Conservation (phyloP, 2,329 filamentous ascomycete species). For the Atkinsonella hypoxylon region DNA sequence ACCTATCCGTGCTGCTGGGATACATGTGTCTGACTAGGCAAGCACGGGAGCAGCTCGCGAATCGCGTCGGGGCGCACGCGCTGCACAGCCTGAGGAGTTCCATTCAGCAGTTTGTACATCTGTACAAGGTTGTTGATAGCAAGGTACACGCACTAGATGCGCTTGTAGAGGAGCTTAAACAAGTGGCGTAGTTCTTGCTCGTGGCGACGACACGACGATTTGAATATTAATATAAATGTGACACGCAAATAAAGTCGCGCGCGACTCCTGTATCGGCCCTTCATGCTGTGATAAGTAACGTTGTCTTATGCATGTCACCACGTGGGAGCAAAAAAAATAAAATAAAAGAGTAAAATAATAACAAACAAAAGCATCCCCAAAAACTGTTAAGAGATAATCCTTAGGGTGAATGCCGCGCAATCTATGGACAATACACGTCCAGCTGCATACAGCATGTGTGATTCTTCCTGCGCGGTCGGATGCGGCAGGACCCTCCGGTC, state of each 20-base stretch:
- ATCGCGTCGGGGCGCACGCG: constrained; percentile 29
- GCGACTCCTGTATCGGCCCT: neutral
- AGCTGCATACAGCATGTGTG: too few species aligned
- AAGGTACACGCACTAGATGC: constrained; percentile 27
- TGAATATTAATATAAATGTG: constrained; percentile 1
- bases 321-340: too few species aligned
- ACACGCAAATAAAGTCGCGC: neutral
- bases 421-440: too few species aligned
- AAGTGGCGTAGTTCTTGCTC: neutral
- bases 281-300: neutral
- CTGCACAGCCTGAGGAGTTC: constrained; percentile 36
- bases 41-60: constrained; percentile 30
- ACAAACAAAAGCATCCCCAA: neutral
- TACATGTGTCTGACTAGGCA: constrained; percentile 55
- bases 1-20: constrained; percentile 72
- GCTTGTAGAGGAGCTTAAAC: constrained; percentile 25
- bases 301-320: neutral
- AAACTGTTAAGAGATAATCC: neutral
- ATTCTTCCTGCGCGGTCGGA: neutral
- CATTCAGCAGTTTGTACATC: constrained; percentile 41
- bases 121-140: constrained; percentile 38
- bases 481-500: neutral
- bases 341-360: too few species aligned
- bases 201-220: neutral
- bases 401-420: too few species aligned